Conservation (phyloP, 352 stramenopile species). For the Globisporangium solare region DNA sequence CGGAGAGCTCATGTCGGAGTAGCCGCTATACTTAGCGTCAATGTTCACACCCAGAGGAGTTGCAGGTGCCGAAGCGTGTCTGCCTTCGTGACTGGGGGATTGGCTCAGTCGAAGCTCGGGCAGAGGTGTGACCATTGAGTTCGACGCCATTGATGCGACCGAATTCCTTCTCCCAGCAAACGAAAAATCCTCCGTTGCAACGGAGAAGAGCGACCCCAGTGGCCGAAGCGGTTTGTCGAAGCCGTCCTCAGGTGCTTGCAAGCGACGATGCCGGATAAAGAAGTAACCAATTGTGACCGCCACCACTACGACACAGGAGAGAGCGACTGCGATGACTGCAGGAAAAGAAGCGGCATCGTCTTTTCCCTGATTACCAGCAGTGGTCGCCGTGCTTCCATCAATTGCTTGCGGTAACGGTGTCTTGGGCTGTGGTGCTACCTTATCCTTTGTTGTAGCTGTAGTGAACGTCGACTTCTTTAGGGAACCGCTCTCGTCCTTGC, state of each 20-base stretch:
- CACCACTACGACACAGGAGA: constrained; percentile 13
- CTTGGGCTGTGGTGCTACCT: not conserved
- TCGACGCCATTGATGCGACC: not conserved
- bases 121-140: constrained; percentile 7
- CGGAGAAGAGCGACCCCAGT: constrained; percentile 7
- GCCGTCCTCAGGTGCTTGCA: not conserved
- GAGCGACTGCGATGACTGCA: constrained; percentile 9
- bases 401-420: not conserved
- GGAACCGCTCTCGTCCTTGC: constrained; percentile 5
- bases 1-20: constrained; percentile 5
- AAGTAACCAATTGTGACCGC: constrained; percentile 9
- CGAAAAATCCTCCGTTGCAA: constrained; percentile 2
- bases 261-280: constrained; percentile 5
- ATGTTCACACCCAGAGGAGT: not conserved
- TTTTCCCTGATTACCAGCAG: not conserved
- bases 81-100: not conserved
- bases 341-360: not conserved
- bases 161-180: constrained; percentile 3
- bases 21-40: not conserved
- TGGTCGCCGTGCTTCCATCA: not conserved
- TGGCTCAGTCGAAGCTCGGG: constrained; percentile 1
- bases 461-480: too few species aligned
- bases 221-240: constrained; percentile 11
- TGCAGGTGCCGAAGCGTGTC: constrained; percentile 1
- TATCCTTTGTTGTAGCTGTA: too few species aligned